These are phyloP conservation scores for Xylaria sp. DNA, from an alignment of 2,329 filamentous ascomycete genomes.

Conservation along the genomic window DNA sequence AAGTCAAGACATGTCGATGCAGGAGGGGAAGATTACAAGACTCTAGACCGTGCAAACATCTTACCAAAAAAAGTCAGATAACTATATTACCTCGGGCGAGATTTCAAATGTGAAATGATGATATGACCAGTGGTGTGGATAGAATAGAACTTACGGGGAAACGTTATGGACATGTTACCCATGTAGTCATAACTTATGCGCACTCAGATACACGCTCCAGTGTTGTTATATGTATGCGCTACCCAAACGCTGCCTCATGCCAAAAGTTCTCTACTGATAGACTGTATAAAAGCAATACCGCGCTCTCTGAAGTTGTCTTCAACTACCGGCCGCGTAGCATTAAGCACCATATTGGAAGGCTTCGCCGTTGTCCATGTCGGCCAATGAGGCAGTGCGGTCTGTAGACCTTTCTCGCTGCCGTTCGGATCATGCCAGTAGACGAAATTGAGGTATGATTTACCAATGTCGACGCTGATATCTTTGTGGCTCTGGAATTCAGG, in stretches of 20 bases:
- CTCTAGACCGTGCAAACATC: constrained; percentile 44
- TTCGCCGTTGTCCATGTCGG: constrained; percentile 43
- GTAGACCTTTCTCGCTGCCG: constrained; percentile 10
- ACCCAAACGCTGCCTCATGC: neutral
- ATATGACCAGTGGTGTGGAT: too few relatives aligned
- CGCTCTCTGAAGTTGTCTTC: constrained; percentile 61
- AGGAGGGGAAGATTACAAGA: constrained; percentile 32
- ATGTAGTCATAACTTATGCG: neutral
- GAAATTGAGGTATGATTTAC: constrained; percentile 58
- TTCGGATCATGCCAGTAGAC: constrained; percentile 58
- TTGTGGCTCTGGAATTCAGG: constrained; percentile 49
- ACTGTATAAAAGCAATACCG: constrained; percentile 54
- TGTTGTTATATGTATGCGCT: neutral
- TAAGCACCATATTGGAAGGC: constrained; percentile 59
- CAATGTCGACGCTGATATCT: constrained; percentile 51
- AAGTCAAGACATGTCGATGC: constrained; percentile 1
- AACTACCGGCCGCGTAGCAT: constrained; percentile 56
- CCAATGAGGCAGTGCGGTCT: constrained; percentile 35
- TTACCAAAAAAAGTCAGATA: constrained; percentile 22
- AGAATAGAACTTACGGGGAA: neutral
- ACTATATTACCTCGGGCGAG: neutral
- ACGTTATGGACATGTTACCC: neutral
- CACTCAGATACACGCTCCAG: neutral
- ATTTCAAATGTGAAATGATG: neutral
- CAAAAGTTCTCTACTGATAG: constrained; percentile 4